Base-by-base conservation (phyloP, 164 flowering plant genomes). In the Vitis labrusca region DNA sequence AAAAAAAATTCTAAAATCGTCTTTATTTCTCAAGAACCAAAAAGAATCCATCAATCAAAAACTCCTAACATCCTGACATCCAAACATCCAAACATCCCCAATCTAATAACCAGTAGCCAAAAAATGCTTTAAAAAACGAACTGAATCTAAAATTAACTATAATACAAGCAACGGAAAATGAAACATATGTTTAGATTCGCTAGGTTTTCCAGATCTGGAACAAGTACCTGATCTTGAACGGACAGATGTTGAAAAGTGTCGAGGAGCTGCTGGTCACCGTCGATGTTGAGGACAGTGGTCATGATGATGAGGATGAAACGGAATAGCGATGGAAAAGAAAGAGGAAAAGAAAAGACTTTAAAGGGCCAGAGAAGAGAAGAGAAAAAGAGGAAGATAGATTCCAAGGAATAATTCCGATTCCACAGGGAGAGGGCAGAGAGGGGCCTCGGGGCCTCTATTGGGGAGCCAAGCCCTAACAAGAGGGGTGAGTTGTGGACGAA, bases 211-310 rank as follows among this genome's bases (percentile, higher is more conserved):
- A 37, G 44, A 37, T 37, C 44, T 3, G 44, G 44, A 50, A 6
- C 3, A 60, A 60, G 37, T 60, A 75, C 82, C 82, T 76, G 76
- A 50, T 71, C 76, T 37, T 56, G 61, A 27, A 77, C 17, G 1
- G 78, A 59, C 6, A 71, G 47, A 67, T 72, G 47, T 14, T 9
- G 37, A 37, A 77, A 57, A 66, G 5, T 63, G 50, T 55, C 14
- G 58, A 32, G 50, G 3, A 70, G 23, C n/a, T 68, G 50, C 19
- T 61, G 60, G 9, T 75, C 74, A 29, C 10, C 77, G 30, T 51
- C 63, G 63, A 66, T 61, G 52, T 65, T 4, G 67, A 61, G 30
- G 50, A 61, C 49, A 30, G 74, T 66, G 57, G 70, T 47, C 75
- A 77, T 71, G 74, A 7, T 44, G 64, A 54, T 37, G 44, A 37